Conservation (phyloP, 2,329 filamentous ascomycete genomes). For the Aspergillus fijiensis region DNA sequence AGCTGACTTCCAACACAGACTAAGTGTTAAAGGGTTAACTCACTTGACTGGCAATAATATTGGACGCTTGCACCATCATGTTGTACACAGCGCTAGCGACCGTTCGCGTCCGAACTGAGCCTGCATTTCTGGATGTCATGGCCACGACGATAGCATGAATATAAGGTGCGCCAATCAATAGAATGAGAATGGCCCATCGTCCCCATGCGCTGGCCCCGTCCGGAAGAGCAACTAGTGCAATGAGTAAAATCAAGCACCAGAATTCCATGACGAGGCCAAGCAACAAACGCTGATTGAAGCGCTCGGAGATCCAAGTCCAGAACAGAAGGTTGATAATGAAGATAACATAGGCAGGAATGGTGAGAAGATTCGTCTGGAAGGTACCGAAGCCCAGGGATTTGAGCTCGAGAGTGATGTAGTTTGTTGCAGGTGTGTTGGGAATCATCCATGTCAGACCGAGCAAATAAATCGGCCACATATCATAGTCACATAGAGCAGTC, state of each 20-base stretch:
- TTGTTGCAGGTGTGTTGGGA: conserved; percentile 36
- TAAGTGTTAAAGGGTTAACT: conserved; percentile 9
- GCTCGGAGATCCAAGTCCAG: conserved; percentile 56
- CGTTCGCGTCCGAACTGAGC: conserved; percentile 44
- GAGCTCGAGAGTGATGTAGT: conserved; percentile 43
- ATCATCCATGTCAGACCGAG: conserved; percentile 49
- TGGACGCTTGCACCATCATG: conserved; percentile 46
- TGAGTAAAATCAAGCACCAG: conserved; percentile 54
- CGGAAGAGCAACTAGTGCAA: conserved; percentile 53
- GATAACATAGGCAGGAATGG: conserved; percentile 58
- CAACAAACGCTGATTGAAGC: conserved; percentile 56
- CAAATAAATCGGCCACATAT: conserved; percentile 59
- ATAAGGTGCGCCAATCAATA: conserved; percentile 59
- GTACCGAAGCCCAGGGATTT: conserved; percentile 58
- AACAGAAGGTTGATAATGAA: conserved; percentile 59
- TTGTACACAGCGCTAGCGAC: conserved; percentile 49
- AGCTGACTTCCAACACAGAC: background rate
- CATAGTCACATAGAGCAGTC: conserved; percentile 54
- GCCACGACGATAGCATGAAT: conserved; percentile 57
- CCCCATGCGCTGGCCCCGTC: conserved; percentile 51
- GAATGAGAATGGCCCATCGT: conserved; percentile 52
- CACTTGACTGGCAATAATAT: conserved; percentile 42
- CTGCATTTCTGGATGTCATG: conserved; percentile 46
- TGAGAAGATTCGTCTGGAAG: conserved; percentile 62
- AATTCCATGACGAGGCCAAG: conserved; percentile 55